A percentile compares a stretch with the other conserved stretches of the same genome.
phyloP scores from a whole-genome alignment of 371 early-diverging fungal species.

The Rhizopus arrhizus region DNA sequence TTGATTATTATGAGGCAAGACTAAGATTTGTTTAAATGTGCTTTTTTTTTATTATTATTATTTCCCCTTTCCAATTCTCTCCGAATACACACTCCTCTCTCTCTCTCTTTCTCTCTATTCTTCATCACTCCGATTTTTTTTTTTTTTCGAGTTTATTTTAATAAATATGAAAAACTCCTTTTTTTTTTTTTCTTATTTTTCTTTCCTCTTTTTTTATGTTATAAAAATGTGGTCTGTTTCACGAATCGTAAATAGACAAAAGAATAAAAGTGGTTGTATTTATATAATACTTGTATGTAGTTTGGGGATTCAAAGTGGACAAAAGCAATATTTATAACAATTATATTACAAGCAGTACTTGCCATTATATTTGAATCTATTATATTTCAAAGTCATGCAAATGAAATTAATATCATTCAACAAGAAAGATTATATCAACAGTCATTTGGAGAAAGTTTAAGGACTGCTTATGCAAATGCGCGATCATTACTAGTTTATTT shows the following conservation, averaged over 20 bases:
- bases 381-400: slow-evolving; percentile 40
- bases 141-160: slow-evolving; percentile 13
- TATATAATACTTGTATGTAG: slow-evolving; percentile 18
- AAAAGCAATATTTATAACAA: slow-evolving; percentile 42
- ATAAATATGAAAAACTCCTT: neutral
- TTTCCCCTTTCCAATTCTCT: slow-evolving; percentile 4
- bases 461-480: slow-evolving; percentile 45
- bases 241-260: slow-evolving; percentile 40
- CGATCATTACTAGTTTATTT: slow-evolving; percentile 51
- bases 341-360: slow-evolving; percentile 38
- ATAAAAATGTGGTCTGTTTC: slow-evolving; percentile 45
- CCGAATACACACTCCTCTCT: slow-evolving; percentile 8
- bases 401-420: slow-evolving; percentile 40
- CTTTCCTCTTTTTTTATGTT: slow-evolving; percentile 5
- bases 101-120: slow-evolving; percentile 10
- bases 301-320: slow-evolving; percentile 57
- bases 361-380: slow-evolving; percentile 49
- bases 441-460: slow-evolving; percentile 32
- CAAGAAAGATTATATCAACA: slow-evolving; percentile 35
- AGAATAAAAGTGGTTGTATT: neutral
- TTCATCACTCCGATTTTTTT: slow-evolving; percentile 8
- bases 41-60: slow-evolving; percentile 7
- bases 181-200: slow-evolving; percentile 9
- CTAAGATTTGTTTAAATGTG: slow-evolving; percentile 22
- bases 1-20: slow-evolving; percentile 30